Evolutionary conservation across 1,139 yeast genomes (phyloP).

Genomic region (Saccharomyces hybrid): DNA sequence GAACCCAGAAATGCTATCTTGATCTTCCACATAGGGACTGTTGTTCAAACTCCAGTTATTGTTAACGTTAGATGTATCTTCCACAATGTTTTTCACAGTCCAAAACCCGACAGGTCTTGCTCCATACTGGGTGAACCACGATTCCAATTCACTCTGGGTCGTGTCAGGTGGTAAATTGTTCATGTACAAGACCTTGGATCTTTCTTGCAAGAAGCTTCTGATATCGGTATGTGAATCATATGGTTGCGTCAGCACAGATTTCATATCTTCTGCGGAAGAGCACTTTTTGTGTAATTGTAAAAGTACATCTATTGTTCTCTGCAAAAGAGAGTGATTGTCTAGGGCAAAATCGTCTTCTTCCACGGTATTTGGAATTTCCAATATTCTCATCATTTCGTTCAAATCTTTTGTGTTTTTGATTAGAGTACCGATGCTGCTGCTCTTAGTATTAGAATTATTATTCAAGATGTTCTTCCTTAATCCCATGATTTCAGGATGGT

Average conservation of each 20-base stretch:
- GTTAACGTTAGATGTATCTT: slow-evolving; percentile 18
- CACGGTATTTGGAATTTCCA: slow-evolving; percentile 7
- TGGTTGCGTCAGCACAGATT: slow-evolving; percentile 58
- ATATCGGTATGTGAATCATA: slow-evolving; percentile 68
- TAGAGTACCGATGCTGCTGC: not conserved
- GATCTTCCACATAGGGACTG: slow-evolving; percentile 31
- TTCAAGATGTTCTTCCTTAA: not conserved
- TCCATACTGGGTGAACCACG: slow-evolving; percentile 85
- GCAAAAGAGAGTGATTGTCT: slow-evolving; percentile 5
- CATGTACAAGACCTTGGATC: slow-evolving; percentile 68
- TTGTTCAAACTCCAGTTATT: slow-evolving; percentile 23
- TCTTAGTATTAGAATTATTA: not conserved
- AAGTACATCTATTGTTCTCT: slow-evolving; percentile 26
- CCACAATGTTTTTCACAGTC: slow-evolving; percentile 50
- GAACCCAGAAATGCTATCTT: slow-evolving; percentile 56
- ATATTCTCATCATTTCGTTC: slow-evolving; percentile 10
- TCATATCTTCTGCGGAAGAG: slow-evolving; percentile 44
- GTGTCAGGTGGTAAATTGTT: slow-evolving; percentile 76
- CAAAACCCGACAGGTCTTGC: slow-evolving; percentile 84
- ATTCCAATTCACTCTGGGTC: slow-evolving; percentile 82
- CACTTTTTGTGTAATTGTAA: slow-evolving; percentile 48
- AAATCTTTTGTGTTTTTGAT: slow-evolving; percentile 11
- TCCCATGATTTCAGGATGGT: slow-evolving; percentile 24
- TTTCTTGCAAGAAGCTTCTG: slow-evolving; percentile 57
- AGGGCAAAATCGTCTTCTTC: slow-evolving; percentile 1